Evolutionary conservation across 2,329 filamentous ascomycete species (phyloP).

Genomic region (Sclerotiophoma versabilis): DNA sequence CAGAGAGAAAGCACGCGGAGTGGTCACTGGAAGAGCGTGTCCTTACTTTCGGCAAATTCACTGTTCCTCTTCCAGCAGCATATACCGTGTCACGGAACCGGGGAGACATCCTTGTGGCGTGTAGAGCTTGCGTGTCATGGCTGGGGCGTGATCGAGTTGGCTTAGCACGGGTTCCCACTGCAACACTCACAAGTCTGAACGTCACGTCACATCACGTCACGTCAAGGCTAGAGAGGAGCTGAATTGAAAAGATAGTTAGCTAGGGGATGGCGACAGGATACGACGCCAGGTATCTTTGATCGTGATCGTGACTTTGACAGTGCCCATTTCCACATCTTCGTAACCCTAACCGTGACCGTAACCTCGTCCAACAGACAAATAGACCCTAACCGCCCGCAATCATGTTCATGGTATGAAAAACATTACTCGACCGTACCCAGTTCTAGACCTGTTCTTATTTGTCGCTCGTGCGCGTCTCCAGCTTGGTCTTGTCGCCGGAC

Average conservation of each 20-base stretch:
- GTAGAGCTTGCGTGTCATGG: too few species aligned
- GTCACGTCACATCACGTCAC: too few species aligned
- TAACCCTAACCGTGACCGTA: constrained; percentile 32
- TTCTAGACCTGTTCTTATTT: constrained; percentile 1
- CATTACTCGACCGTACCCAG: constrained; percentile 15
- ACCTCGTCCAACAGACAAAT: constrained; percentile 27
- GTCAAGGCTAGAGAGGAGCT: not conserved
- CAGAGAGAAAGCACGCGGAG: too few species aligned
- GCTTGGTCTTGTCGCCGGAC: constrained; percentile 12
- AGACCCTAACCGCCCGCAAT: constrained; percentile 22
- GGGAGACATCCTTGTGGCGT: too few species aligned
- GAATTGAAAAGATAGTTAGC: constrained; percentile 19
- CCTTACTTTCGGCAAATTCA: too few species aligned
- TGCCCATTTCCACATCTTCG: not conserved
- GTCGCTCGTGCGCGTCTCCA: constrained; percentile 15
- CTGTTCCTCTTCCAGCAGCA: too few species aligned
- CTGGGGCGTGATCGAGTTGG: too few species aligned
- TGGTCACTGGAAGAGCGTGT: too few species aligned
- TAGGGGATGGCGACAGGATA: constrained; percentile 37
- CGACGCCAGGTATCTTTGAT: constrained; percentile 48
- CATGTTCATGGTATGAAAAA: constrained; percentile 24
- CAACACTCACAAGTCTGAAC: not conserved
- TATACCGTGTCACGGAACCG: too few species aligned
- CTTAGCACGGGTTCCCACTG: too few species aligned
- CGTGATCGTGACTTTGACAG: constrained; percentile 6